Conservation (phyloP, 805 yeast species). For the Blastobotrys americana region DNA sequence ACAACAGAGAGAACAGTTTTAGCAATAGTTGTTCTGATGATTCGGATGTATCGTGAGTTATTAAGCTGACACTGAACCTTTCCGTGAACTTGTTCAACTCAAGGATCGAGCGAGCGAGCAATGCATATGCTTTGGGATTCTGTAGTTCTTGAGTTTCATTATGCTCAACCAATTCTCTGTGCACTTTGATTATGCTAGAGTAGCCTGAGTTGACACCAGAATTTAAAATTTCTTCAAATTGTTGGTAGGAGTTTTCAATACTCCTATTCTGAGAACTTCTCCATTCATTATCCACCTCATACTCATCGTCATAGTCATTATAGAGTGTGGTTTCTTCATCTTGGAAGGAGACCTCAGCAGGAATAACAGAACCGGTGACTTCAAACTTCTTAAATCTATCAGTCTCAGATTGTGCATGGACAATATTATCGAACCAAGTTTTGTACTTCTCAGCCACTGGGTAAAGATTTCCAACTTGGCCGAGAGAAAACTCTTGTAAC, state of each 20-base stretch:
- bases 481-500: not conserved
- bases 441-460: slow-evolving; percentile 1
- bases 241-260: not conserved
- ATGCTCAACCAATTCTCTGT: not conserved
- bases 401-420: not conserved
- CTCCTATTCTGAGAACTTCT: not conserved
- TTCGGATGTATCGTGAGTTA: too few species aligned
- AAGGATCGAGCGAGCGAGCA: too few species aligned
- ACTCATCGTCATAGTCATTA: slow-evolving; percentile 1
- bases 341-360: slow-evolving; percentile 2
- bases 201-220: not conserved
- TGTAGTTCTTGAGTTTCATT: too few species aligned
- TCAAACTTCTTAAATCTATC: slow-evolving; percentile 2
- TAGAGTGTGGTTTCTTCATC: not conserved
- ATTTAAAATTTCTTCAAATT: too few species aligned
- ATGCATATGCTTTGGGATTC: too few species aligned
- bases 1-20: too few species aligned
- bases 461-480: slow-evolving; percentile 1
- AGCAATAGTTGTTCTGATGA: too few species aligned
- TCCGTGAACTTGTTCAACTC: too few species aligned
- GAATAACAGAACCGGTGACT: not conserved
- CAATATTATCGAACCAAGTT: not conserved
- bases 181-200: not conserved
- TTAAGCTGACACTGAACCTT: too few species aligned
- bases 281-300: not conserved